These are phyloP conservation scores for Nakataea oryzae DNA, from an alignment of 2,329 filamentous ascomycete species.

Conservation along the genomic window DNA sequence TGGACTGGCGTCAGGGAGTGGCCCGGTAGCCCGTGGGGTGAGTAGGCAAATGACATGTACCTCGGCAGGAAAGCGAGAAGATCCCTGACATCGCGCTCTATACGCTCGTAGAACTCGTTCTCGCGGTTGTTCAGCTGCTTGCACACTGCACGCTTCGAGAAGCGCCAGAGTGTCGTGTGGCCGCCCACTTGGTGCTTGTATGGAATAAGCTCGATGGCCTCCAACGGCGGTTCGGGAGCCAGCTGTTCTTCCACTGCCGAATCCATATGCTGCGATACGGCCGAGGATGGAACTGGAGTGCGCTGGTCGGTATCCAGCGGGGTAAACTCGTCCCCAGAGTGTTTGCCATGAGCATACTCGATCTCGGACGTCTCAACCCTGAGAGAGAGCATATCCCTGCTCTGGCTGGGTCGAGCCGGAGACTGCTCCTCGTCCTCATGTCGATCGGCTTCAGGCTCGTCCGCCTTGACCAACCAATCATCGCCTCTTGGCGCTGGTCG, in stretches of 20 bases:
- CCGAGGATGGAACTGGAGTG: background rate
- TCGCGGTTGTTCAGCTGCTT: constrained; percentile 97
- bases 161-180: constrained; percentile 91
- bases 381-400: background rate
- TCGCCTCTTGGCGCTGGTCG: background rate
- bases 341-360: background rate
- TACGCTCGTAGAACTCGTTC: constrained; percentile 96
- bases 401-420: background rate
- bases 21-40: background rate
- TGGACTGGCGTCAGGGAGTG: background rate
- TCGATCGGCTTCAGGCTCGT: constrained; percentile 31
- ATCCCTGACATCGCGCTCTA: constrained; percentile 83
- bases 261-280: background rate
- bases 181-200: constrained; percentile 97
- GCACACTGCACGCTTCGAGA: constrained; percentile 89
- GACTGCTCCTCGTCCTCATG: background rate
- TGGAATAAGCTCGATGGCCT: constrained; percentile 90
- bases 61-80: constrained; percentile 85
- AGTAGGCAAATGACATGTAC: constrained; percentile 31
- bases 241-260: constrained; percentile 19
- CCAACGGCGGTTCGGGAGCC: constrained; percentile 52
- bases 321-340: background rate
- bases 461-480: constrained; percentile 46
- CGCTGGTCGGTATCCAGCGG: background rate
- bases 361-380: background rate